Base-by-base conservation (phyloP, 2,329 filamentous ascomycete genomes). In the Exophiala alcalophila region DNA sequence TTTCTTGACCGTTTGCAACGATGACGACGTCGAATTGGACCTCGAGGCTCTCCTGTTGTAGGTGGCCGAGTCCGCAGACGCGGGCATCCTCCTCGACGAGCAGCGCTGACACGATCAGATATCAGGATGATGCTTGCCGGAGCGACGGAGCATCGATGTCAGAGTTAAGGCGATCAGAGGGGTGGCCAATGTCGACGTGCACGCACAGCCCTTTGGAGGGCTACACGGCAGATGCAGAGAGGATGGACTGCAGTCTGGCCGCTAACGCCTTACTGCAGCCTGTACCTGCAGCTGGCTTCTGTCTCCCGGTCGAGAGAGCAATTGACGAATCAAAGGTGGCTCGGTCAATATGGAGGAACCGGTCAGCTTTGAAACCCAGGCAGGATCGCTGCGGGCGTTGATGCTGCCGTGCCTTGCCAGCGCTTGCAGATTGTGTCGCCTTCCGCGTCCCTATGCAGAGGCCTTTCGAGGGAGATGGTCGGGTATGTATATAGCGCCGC, bases 11-110 rank as follows among this genome's bases (percentile, higher is more conserved):
- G 66, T 66, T 19, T 65, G 64, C 29, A 31, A 34, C 11, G 69
- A 68, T 39, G 68, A 69, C 30, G 68, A 70, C 29, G 65, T 52
- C 21, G 70, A 71, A 51, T 65, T 67, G 21, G 64, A 65, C 45
- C 67, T 63, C 53, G 68, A 67, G 27, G 59, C 59, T 40, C 43
- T 49, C 29, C 42, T 33, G 30, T 36, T 44, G 18, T 47, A 40
- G 10, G 49, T 42, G 14, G 45, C 26, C 36, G 46, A 26, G n/a
- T 32, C 32, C 11, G 32, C 29, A 33, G 39, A 30, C 31, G 42
- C 21, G 41, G 32, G 46, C 50, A 52, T 52, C 25, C 29, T 48
- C 35, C 31, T 30, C 40, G 28, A 26, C 10, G 12, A 21, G 24
- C 27, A 20, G 26, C 30, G 27, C 18, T 15, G 14, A 29, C 23